These are phyloP conservation scores for Globisporangium cystogenes DNA, from an alignment of 352 stramenopile genomes.

Conservation along the genomic window DNA sequence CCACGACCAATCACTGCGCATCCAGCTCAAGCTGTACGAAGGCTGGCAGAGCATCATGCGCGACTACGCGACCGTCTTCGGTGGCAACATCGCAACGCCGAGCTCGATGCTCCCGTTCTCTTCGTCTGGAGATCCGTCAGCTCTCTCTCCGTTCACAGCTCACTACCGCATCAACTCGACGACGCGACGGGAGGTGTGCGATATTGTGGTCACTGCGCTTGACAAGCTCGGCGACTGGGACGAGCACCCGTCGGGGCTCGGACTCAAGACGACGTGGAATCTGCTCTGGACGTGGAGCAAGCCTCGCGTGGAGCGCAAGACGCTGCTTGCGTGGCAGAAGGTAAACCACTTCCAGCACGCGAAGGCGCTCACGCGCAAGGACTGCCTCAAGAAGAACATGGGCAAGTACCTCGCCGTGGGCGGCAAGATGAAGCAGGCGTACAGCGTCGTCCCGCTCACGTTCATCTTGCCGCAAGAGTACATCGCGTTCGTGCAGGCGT, in stretches of 20 bases:
- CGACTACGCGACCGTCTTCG: slow-evolving; percentile 84
- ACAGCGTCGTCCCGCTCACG: slow-evolving; percentile 90
- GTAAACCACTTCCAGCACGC: slow-evolving; percentile 94
- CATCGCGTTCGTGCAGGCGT: slow-evolving; percentile 84
- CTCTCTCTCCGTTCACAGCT: slow-evolving; percentile 31
- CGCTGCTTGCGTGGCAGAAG: slow-evolving; percentile 89
- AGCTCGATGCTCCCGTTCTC: slow-evolving; percentile 25
- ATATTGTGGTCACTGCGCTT: slow-evolving; percentile 73
- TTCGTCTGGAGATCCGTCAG: slow-evolving; percentile 23
- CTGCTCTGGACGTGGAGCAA: slow-evolving; percentile 91
- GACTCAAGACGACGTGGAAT: slow-evolving; percentile 89
- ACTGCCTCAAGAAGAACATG: slow-evolving; percentile 89
- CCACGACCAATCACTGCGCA: slow-evolving; percentile 43
- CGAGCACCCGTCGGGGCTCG: slow-evolving; percentile 67
- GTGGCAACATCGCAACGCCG: slow-evolving; percentile 24
- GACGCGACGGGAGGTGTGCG: slow-evolving; percentile 67
- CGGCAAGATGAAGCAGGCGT: slow-evolving; percentile 49
- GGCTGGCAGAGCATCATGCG: slow-evolving; percentile 82
- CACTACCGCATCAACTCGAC: slow-evolving; percentile 84
- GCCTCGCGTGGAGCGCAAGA: slow-evolving; percentile 71
- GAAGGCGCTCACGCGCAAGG: slow-evolving; percentile 90
- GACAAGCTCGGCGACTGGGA: slow-evolving; percentile 58
- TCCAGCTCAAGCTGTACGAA: slow-evolving; percentile 79
- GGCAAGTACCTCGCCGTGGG: slow-evolving; percentile 54
- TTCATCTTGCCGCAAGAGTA: slow-evolving; percentile 94